Evolutionary conservation across 2,329 filamentous ascomycete genomes (phyloP).

Genomic region (Aspergillus viridinutans): DNA sequence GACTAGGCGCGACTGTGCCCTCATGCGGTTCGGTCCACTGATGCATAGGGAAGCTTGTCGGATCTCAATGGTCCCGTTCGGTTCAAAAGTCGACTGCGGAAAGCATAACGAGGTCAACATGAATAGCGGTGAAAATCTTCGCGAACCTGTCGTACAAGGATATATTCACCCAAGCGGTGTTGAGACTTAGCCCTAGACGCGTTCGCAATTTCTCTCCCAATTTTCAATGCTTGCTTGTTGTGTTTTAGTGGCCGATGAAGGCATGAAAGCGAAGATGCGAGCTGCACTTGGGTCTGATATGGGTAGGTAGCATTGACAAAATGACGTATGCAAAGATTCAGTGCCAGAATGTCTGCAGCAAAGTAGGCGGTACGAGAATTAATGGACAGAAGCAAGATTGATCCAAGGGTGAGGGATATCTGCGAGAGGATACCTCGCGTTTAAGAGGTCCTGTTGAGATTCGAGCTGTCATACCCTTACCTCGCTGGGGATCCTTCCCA

Average conservation of each 20-base stretch:
- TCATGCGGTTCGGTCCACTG: constrained; percentile 22
- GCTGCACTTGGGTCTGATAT: background rate
- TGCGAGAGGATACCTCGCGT: constrained; percentile 7
- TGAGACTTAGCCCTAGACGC: background rate
- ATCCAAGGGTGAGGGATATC: background rate
- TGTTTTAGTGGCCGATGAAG: background rate
- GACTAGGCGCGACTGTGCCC: constrained; percentile 30
- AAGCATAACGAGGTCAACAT: constrained; percentile 7
- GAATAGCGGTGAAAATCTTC: constrained; percentile 1
- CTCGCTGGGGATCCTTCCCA: constrained; percentile 9
- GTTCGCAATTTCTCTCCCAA: background rate
- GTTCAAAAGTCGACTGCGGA: constrained; percentile 15
- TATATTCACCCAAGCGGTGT: background rate
- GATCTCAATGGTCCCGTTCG: constrained; percentile 15
- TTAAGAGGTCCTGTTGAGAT: constrained; percentile 13
- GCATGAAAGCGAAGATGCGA: background rate
- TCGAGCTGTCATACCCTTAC: constrained; percentile 19
- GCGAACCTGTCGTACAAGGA: background rate
- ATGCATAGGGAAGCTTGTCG: constrained; percentile 24
- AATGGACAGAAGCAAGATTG: constrained; percentile 3
- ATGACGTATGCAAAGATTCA: constrained; percentile 4
- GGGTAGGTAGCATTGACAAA: background rate
- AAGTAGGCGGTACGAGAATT: background rate
- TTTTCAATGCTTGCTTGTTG: background rate
- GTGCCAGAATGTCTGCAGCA: background rate